Percentiles rank a stretch among this genome's conserved stretches.
Evolutionary conservation across 1,139 yeast species (phyloP).

Genomic region (Ogataea hybrid): DNA sequence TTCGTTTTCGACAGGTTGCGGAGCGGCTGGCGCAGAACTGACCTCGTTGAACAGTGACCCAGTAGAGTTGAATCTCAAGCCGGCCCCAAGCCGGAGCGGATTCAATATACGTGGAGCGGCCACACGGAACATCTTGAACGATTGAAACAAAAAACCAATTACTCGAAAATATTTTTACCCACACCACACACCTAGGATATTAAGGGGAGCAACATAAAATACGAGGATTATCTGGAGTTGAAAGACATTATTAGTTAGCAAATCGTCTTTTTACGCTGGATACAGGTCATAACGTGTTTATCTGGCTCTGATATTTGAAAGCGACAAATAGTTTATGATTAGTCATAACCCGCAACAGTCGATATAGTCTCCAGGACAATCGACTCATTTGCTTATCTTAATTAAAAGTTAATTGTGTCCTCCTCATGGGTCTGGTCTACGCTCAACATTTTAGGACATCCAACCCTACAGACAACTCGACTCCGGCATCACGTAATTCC

Average conservation of each 20-base stretch:
- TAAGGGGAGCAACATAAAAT: neutral
- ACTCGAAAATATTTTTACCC: slow-evolving; percentile 3
- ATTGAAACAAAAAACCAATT: neutral
- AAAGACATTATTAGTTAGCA: neutral
- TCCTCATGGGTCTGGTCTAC: slow-evolving; percentile 27
- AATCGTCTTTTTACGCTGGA: too few relatives aligned
- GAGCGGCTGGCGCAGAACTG: neutral
- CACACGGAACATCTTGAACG: slow-evolving; percentile 2
- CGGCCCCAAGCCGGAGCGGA: neutral
- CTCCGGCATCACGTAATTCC: neutral
- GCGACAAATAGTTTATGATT: neutral
- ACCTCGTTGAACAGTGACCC: slow-evolving; percentile 7
- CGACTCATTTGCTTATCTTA: slow-evolving; percentile 7
- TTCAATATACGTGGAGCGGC: neutral
- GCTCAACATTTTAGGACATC: slow-evolving; percentile 26
- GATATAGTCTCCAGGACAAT: slow-evolving; percentile 1
- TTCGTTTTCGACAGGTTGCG: neutral
- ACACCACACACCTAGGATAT: slow-evolving; percentile 4
- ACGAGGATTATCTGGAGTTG: neutral
- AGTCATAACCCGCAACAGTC: neutral
- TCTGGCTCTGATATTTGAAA: neutral
- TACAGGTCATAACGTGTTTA: too few relatives aligned
- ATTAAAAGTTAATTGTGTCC: neutral
- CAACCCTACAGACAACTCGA: neutral
- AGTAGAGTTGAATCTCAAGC: neutral